Evolutionary conservation across 352 stramenopile genomes (phyloP), one percentile per base, ranked within the genome.

Genomic region (Pythium vanterpoolii): DNA sequence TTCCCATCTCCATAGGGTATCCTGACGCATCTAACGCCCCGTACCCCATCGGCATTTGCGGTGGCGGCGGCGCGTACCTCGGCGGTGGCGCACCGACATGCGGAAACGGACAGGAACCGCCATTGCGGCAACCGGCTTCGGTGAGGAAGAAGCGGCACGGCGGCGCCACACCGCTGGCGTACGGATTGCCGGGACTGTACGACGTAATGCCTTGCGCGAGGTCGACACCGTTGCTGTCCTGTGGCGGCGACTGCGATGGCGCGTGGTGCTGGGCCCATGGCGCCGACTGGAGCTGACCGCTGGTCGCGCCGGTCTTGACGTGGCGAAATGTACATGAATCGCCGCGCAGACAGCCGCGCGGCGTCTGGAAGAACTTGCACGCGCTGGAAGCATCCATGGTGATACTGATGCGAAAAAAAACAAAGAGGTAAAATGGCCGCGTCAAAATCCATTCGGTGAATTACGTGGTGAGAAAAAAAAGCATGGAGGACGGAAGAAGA

Each of bases 311-410:
- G 43, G 8, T 19, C 26, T 49, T 51, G 16, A 79, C 77, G 62
- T 93, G 83, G 34, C 76, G 76, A 56, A 86, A 93, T 44, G 68
- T 73, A 63, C 83, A 93, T 9, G 74, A 81, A 14, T 70, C 58
- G 27, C 83, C 83, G 16, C 83, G 80, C 59, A 84, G 87, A 52
- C 83, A 93, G 56, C 83, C 83, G 39, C 85, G 66, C 9, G 73
- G 68, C 40, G 79, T 86, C 69, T 83, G 69, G 60, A 88, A 93
- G 75, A 89, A 93, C 64, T 81, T 81, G 59, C 83, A 93, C 11
- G 60, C 44, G 14, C 60, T 51, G 13, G 51, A 47, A 5, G 49
- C 26, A 54, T 68, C 60, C 60, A 63, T 68, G 28, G 39, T 23
- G n/a, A 28, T 3, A 19, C 21, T 58, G 26, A 38, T 28, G 11